Evolutionary conservation across 176 grass and related monocot species (phyloP), one percentile per base, ranked within the genome.

Genomic region (Raddia distichophylla): DNA sequence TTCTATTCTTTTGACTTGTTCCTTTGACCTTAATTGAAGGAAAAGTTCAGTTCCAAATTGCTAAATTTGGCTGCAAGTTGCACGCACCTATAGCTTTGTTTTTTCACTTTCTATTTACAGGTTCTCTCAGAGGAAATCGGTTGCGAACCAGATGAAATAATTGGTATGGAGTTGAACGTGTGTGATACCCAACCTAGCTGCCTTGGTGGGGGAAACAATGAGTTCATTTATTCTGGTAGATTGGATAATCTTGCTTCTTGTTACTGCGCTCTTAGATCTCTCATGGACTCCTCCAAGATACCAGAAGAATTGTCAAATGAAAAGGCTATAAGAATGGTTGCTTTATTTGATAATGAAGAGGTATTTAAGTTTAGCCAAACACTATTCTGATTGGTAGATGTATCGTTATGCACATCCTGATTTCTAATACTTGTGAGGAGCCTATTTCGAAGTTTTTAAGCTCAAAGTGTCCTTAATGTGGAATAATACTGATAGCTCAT

Each of bases 301-400:
- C 67, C 89, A 81, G 60, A 83, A 33, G 87, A 90, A 40, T 78
- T 94, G 50, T 90, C 83, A 76, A 81, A 92, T 86, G 95, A 98
- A 69, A 89, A 86, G 47, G 80, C 92, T 54, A 83, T 94, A 65
- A 94, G 95, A 86, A 98, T 98, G 92, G 66, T 98, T 85, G 95
- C 92, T 80, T 77, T 98, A 78, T 98, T 98, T 72, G 95, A 98
- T 85, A 98, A 98, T 10, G 95, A 98, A 89, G 95, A 98, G 95
- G 95, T 98, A 87, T 3, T 67, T 14, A 37, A 53, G n/a, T n/a
- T n/a, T n/a, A n/a, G 76, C 33, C 19, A 46, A 80, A 16, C 8
- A 1, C 1, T 82, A 10, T 34, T 58, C 44, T 81, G 53, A 48
- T 73, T 75, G 5, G 3, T 83, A 49, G 57, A 76, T 56, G 2